Percentiles rank a stretch among this genome's conserved stretches.
These are phyloP conservation scores for Westerdykella sp. DNA, from an alignment of 2,329 filamentous ascomycete genomes.

Conservation along the genomic window DNA sequence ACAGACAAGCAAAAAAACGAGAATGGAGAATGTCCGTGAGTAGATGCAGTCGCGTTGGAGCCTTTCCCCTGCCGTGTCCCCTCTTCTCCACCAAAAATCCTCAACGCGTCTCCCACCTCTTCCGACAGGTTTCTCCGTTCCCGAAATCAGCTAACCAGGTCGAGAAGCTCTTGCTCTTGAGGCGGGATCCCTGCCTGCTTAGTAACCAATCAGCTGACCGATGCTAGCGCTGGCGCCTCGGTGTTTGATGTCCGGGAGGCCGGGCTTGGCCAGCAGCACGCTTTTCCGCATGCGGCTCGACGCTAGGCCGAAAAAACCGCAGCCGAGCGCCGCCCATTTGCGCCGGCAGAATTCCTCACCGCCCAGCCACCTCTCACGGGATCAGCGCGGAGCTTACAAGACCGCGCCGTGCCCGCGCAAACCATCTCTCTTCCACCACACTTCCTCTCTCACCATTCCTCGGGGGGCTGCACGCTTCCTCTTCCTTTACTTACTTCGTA, in stretches of 20 bases:
- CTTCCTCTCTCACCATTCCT: conserved; percentile 24
- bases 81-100: conserved; percentile 21
- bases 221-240: neutral
- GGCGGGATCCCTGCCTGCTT: neutral
- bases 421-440: conserved; percentile 32
- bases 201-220: neutral
- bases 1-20: neutral
- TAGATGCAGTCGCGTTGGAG: conserved; percentile 10
- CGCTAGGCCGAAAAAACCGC: neutral
- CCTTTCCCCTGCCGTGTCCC: conserved; percentile 15
- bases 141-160: neutral
- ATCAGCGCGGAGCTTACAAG: conserved; percentile 32
- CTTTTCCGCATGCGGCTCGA: neutral
- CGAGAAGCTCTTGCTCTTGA: neutral
- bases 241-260: neutral
- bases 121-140: conserved; percentile 8
- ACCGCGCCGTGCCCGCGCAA: conserved; percentile 25
- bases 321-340: neutral
- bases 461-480: conserved; percentile 11
- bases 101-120: neutral
- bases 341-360: conserved; percentile 7
- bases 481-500: conserved; percentile 5
- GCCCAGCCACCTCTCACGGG: conserved; percentile 31
- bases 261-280: neutral
- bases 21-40: neutral